phyloP scores from a whole-genome alignment of 2,329 filamentous ascomycete genomes.

The Nannizziopsis barbatae region DNA sequence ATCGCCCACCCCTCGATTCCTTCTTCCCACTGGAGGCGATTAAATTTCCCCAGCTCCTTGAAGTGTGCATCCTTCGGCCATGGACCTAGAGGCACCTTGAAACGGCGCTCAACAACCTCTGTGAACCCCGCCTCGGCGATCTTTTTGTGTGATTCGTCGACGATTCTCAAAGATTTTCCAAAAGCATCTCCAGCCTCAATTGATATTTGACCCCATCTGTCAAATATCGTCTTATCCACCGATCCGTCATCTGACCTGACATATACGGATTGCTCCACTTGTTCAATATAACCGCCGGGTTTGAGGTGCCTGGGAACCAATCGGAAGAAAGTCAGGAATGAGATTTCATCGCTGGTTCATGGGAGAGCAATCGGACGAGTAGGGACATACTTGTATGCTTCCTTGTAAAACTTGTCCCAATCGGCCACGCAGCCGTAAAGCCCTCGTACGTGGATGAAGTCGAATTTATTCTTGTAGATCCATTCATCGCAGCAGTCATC shows the following conservation, averaged over 20 bases:
- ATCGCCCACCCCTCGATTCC: conserved; percentile 16
- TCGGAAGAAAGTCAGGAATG: neutral
- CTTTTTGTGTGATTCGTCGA: conserved; percentile 20
- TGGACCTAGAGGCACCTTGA: conserved; percentile 23
- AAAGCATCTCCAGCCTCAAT: conserved; percentile 16
- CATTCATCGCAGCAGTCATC: conserved; percentile 53
- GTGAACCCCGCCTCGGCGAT: conserved; percentile 34
- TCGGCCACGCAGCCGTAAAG: conserved; percentile 43
- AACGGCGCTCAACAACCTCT: conserved; percentile 34
- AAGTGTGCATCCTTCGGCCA: conserved; percentile 14
- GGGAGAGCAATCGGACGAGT: neutral
- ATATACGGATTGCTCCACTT: conserved; percentile 21
- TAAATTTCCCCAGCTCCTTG: conserved; percentile 12
- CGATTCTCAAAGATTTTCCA: conserved; percentile 21
- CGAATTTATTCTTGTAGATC: conserved; percentile 44
- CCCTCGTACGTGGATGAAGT: conserved; percentile 46
- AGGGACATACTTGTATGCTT: conserved; percentile 16
- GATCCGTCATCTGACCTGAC: conserved; percentile 20
- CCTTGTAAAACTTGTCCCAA: conserved; percentile 32
- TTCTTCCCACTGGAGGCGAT: conserved; percentile 14
- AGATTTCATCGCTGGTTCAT: neutral
- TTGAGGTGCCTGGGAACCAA: conserved; percentile 21
- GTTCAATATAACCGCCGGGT: conserved; percentile 28
- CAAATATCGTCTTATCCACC: conserved; percentile 17
- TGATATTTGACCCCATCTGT: conserved; percentile 16